Percentiles rank a stretch among this genome's conserved stretches.
Conservation (phyloP, 2,329 filamentous ascomycete genomes). For the Beauveria pseudobassiana region DNA sequence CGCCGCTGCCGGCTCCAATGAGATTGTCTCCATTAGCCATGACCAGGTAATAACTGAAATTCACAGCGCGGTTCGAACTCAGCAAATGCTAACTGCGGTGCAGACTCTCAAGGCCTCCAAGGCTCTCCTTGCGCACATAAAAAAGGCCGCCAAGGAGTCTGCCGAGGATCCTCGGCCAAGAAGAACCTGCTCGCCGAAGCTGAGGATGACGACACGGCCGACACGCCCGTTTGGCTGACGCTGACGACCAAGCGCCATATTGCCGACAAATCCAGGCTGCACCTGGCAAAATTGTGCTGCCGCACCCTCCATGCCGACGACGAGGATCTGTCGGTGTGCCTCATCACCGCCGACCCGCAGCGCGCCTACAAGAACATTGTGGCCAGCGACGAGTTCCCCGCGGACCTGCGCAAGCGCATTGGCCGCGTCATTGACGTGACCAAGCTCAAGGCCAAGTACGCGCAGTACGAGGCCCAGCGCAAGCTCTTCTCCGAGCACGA, state of each 20-base stretch:
- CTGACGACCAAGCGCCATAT: slow-evolving; percentile 61
- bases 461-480: slow-evolving; percentile 78
- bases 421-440: slow-evolving; percentile 71
- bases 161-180: slow-evolving; percentile 41
- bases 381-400: slow-evolving; percentile 63
- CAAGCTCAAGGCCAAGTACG: slow-evolving; percentile 77
- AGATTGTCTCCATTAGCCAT: slow-evolving; percentile 29
- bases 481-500: slow-evolving; percentile 83
- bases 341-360: slow-evolving; percentile 78
- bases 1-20: slow-evolving; percentile 24
- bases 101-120: slow-evolving; percentile 56
- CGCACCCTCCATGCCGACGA: slow-evolving; percentile 58
- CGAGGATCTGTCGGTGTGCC: slow-evolving; percentile 64
- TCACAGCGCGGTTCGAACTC: too few species aligned
- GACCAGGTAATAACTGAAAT: slow-evolving; percentile 27
- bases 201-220: slow-evolving; percentile 36
- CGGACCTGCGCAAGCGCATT: slow-evolving; percentile 58
- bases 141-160: slow-evolving; percentile 44
- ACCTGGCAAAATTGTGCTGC: slow-evolving; percentile 76
- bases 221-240: slow-evolving; percentile 53
- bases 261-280: slow-evolving; percentile 66
- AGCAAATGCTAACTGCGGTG: slow-evolving; percentile 10
- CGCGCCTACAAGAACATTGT: slow-evolving; percentile 86
- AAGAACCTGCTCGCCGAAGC: slow-evolving; percentile 43
- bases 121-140: slow-evolving; percentile 55